A percentile compares a stretch with the other conserved stretches of the same genome.
phyloP scores from a whole-genome alignment of 768 basidiomycete genomes.

The Tulasnella sp. region DNA sequence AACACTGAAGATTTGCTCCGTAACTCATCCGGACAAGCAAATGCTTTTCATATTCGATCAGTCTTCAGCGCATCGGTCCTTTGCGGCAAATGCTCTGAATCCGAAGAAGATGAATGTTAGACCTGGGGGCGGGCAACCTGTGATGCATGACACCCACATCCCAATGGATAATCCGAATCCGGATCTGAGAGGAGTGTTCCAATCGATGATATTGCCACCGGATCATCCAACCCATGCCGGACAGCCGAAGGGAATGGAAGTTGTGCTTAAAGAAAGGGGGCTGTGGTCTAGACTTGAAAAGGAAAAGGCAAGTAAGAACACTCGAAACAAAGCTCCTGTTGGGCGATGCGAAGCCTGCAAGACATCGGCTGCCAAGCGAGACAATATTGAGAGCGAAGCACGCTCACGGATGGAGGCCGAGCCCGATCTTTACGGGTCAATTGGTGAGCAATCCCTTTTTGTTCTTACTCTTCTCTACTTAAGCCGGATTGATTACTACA shows the following conservation, averaged over 20 bases:
- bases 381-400: background rate
- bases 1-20: background rate
- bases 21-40: background rate
- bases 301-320: slow-evolving; percentile 10
- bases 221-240: slow-evolving; percentile 27
- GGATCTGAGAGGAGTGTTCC: background rate
- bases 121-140: slow-evolving; percentile 30
- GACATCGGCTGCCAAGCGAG: background rate
- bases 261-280: slow-evolving; percentile 20
- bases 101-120: slow-evolving; percentile 35
- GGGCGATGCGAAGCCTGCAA: background rate
- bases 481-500: background rate
- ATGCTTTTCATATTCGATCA: slow-evolving; percentile 13
- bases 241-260: slow-evolving; percentile 17
- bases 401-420: background rate
- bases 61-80: slow-evolving; percentile 24
- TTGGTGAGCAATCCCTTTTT: background rate
- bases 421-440: background rate
- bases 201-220: slow-evolving; percentile 21
- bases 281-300: background rate
- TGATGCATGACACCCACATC: slow-evolving; percentile 25
- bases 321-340: background rate
- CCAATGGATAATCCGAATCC: slow-evolving; percentile 14
- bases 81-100: slow-evolving; percentile 30
- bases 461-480: background rate